A percentile compares a stretch with the other conserved stretches of the same genome.
These are phyloP conservation scores for Zygotorulaspora danielsina DNA, from an alignment of 805 yeast species.

Conservation along the genomic window DNA sequence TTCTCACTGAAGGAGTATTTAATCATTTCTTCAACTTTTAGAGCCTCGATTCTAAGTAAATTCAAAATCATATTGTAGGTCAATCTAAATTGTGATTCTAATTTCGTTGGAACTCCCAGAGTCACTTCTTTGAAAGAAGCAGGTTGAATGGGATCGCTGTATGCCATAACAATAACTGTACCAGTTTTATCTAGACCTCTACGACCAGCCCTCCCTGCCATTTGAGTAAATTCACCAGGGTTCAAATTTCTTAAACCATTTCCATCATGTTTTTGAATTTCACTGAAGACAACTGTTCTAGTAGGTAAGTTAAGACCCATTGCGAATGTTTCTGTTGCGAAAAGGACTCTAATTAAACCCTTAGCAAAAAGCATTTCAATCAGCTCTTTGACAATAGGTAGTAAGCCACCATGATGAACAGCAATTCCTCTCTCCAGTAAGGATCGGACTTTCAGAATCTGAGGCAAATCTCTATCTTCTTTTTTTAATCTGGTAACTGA, in stretches of 20 bases:
- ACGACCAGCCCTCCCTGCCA: slow-evolving; percentile 99
- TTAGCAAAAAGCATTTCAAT: slow-evolving; percentile 88
- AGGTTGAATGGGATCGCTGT: slow-evolving; percentile 56
- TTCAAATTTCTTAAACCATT: slow-evolving; percentile 69
- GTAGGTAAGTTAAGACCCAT: slow-evolving; percentile 98
- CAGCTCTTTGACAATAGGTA: slow-evolving; percentile 90
- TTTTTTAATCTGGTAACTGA: slow-evolving; percentile 82
- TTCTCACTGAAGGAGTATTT: slow-evolving; percentile 93
- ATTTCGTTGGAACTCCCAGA: slow-evolving; percentile 83
- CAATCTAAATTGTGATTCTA: slow-evolving; percentile 86
- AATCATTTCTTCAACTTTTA: slow-evolving; percentile 97
- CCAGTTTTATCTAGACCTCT: slow-evolving; percentile 93
- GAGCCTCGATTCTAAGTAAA: slow-evolving; percentile 84
- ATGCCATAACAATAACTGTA: slow-evolving; percentile 89
- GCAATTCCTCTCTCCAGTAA: slow-evolving; percentile 88
- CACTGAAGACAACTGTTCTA: slow-evolving; percentile 88
- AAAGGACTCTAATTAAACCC: slow-evolving; percentile 80
- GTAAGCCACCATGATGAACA: slow-evolving; percentile 89
- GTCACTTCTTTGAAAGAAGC: slow-evolving; percentile 71
- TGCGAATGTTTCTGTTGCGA: slow-evolving; percentile 98
- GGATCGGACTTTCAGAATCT: slow-evolving; percentile 76
- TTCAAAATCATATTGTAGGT: slow-evolving; percentile 95
- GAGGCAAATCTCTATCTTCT: slow-evolving; percentile 92
- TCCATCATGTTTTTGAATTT: slow-evolving; percentile 87
- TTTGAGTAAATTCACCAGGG: slow-evolving; percentile 97